Evolutionary conservation across 495 filamentous ascomycete genomes (phyloP).

Genomic region (Penicillium robsamsonii): DNA sequence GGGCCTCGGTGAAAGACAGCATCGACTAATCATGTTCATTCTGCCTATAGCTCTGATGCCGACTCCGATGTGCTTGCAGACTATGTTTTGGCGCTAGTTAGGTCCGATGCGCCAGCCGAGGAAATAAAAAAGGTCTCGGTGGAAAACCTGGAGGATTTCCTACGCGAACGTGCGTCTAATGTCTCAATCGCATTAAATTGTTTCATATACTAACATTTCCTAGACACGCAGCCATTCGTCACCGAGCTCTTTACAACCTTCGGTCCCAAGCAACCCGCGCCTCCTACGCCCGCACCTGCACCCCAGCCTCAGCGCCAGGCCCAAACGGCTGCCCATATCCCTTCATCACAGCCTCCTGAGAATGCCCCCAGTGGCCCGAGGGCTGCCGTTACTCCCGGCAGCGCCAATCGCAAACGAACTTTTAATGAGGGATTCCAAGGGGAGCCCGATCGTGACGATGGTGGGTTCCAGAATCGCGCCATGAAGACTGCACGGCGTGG

Average conservation of each 20-base stretch:
- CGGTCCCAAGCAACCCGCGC: conserved; percentile 53
- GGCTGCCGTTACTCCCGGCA: conserved; percentile 18
- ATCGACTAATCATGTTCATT: conserved; percentile 9
- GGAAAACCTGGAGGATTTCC: conserved; percentile 80
- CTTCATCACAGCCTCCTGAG: conserved; percentile 30
- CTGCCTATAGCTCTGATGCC: conserved; percentile 71
- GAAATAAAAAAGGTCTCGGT: conserved; percentile 71
- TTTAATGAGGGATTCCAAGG: conserved; percentile 58
- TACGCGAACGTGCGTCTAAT: conserved; percentile 67
- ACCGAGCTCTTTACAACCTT: conserved; percentile 74
- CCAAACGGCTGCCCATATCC: conserved; percentile 18
- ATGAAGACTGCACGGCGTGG: conserved; percentile 70
- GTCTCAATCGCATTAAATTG: neutral
- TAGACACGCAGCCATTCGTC: conserved; percentile 76
- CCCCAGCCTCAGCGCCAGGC: conserved; percentile 44
- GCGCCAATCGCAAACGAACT: conserved; percentile 52
- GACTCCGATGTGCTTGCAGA: conserved; percentile 94
- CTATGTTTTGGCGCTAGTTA: conserved; percentile 88
- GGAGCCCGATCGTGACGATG: conserved; percentile 43
- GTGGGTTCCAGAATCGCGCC: conserved; percentile 49
- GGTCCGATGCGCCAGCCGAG: conserved; percentile 72
- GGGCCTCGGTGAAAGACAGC: neutral
- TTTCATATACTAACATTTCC: conserved; percentile 15
- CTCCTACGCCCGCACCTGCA: conserved; percentile 52
- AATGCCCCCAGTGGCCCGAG: conserved; percentile 40